Percentiles rank a stretch among this genome's conserved stretches.
These are phyloP conservation scores for Exophiala calicioides DNA, from an alignment of 2,329 filamentous ascomycete species.

Conservation along the genomic window DNA sequence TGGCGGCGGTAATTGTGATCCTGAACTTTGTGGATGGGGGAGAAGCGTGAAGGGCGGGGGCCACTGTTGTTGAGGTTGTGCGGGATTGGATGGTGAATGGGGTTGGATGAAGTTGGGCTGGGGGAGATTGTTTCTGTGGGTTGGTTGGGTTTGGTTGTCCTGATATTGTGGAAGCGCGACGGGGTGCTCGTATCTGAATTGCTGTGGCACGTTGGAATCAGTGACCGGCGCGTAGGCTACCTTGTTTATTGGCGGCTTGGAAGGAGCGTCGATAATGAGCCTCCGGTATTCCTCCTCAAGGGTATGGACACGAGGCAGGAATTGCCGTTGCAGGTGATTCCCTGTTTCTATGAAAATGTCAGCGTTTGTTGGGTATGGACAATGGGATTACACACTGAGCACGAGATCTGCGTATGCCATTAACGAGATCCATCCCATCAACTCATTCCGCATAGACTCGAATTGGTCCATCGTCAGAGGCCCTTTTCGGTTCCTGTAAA, in stretches of 20 bases:
- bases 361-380: too few relatives aligned
- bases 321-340: slow-evolving; percentile 27
- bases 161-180: slow-evolving; percentile 5
- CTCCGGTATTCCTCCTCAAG: slow-evolving; percentile 28
- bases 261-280: slow-evolving; percentile 19
- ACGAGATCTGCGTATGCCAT: slow-evolving; percentile 32
- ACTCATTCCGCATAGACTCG: slow-evolving; percentile 31
- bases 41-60: slow-evolving; percentile 11
- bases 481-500: slow-evolving; percentile 22
- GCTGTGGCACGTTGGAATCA: not conserved
- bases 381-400: too few relatives aligned
- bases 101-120: slow-evolving; percentile 18
- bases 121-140: slow-evolving; percentile 14
- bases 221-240: slow-evolving; percentile 12
- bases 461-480: slow-evolving; percentile 28
- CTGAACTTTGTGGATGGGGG: slow-evolving; percentile 12
- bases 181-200: slow-evolving; percentile 7
- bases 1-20: slow-evolving; percentile 8
- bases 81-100: slow-evolving; percentile 11
- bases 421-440: slow-evolving; percentile 30
- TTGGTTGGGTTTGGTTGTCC: slow-evolving; percentile 2
- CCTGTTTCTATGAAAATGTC: slow-evolving; percentile 21
- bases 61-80: slow-evolving; percentile 16
- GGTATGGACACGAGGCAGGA: slow-evolving; percentile 27
- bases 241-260: slow-evolving; percentile 5